Conservation (phyloP, 441 rosid species). For the Aleurites moluccanus region DNA sequence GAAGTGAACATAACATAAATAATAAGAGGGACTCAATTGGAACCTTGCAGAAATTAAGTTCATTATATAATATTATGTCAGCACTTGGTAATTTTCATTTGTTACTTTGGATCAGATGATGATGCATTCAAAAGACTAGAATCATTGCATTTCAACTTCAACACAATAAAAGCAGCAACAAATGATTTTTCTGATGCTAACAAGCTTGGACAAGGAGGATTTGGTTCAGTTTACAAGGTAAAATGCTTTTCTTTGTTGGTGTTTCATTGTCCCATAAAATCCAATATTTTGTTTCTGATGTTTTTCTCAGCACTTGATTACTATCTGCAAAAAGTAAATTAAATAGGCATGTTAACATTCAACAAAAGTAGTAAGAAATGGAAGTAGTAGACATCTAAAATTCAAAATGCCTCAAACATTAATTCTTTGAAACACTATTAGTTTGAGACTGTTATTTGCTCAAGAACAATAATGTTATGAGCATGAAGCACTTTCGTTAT, state of each 20-base stretch:
- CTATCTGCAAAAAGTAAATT: background rate
- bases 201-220: conserved; percentile 29
- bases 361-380: background rate
- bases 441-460: background rate
- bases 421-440: background rate
- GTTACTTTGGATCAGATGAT: background rate
- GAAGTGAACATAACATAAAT: background rate
- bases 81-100: background rate
- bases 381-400: background rate
- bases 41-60: background rate
- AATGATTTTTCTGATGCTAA: conserved; percentile 19
- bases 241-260: background rate
- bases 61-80: background rate
- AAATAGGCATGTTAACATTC: background rate
- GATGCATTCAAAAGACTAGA: conserved; percentile 4
- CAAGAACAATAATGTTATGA: background rate
- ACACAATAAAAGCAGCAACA: conserved; percentile 18
- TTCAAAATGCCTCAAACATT: background rate
- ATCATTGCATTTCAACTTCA: conserved; percentile 17
- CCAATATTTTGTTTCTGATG: background rate
- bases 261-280: background rate
- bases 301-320: background rate
- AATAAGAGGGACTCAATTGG: background rate
- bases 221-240: conserved; percentile 33
- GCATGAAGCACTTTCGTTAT: background rate